Evolutionary conservation across 2,329 filamentous ascomycete species (phyloP).

Genomic region (Falciphora oryzae): DNA sequence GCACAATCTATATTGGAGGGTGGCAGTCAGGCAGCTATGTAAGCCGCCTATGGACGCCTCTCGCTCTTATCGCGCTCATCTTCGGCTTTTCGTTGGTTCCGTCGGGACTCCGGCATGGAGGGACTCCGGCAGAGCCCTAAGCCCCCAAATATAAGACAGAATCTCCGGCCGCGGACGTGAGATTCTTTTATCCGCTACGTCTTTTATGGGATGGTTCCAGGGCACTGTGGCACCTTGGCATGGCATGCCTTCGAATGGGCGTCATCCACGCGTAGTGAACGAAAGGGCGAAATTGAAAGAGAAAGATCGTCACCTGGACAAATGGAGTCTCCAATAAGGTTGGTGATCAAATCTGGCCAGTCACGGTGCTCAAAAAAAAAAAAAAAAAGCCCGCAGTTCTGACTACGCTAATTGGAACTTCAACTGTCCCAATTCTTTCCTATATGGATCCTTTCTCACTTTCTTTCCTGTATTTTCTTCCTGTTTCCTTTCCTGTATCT

Average conservation of each 20-base stretch:
- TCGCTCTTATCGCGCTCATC: neutral
- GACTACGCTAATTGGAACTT: too few relatives aligned
- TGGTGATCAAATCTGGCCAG: too few relatives aligned
- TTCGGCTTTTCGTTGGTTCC: neutral
- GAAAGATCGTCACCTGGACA: too few relatives aligned
- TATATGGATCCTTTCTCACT: too few relatives aligned
- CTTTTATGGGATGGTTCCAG: neutral
- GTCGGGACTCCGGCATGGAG: slow-evolving; percentile 11
- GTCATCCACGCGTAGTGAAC: too few relatives aligned
- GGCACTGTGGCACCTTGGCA: neutral
- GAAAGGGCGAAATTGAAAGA: too few relatives aligned
- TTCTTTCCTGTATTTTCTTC: too few relatives aligned
- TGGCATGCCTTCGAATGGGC: neutral
- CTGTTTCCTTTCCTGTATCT: too few relatives aligned
- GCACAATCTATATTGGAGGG: neutral
- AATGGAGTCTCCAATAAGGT: too few relatives aligned
- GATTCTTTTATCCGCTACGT: neutral
- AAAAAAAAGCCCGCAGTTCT: too few relatives aligned
- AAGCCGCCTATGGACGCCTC: neutral
- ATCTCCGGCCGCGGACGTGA: neutral
- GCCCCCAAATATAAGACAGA: neutral
- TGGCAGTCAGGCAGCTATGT: slow-evolving; percentile 7
- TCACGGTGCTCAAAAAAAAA: too few relatives aligned
- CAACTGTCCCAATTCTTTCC: too few relatives aligned
- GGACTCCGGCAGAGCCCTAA: neutral